Base-by-base conservation (phyloP, 2,329 filamentous ascomycete genomes). In the Penicillium brasilianum region DNA sequence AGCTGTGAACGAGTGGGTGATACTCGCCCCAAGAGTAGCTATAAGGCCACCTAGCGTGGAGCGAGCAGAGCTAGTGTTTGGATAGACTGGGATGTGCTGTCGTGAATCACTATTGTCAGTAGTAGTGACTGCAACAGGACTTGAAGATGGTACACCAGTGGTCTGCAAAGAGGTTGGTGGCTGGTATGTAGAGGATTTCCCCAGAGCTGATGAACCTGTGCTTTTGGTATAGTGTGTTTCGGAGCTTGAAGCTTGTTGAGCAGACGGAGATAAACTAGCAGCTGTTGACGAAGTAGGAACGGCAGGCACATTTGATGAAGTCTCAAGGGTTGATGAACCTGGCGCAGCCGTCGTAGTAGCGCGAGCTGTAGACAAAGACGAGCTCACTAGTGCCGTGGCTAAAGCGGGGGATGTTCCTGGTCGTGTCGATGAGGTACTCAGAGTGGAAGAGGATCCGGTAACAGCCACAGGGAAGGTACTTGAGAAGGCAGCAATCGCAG, bases 31-130 rank as follows among this genome's bases (percentile, higher is more conserved):
- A n/a, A 56, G 53, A 18, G 53, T 56, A 22, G 18, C 43, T 11
- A 56, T 20, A 36, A 37, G 10, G 9, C 53, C 53, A n/a, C 43
- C 41, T 36, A 48, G 30, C 13, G 39, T 46, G 30, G 53, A 37
- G n/a, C 41, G 39, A 34, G 39, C 22, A 36, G 53, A 25, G 28
- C 30, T 41, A 48, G 53, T 58, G 20, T 32, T 46, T 13, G 53
- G 25, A 20, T 48, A 48, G 13, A 56, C 32, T 4, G 53, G 41
- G 10, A 48, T 25, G 13, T 48, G 41, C 16, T 32, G 32, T 5
- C 53, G 41, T 25, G 43, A 56, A n/a, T 46, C 37, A 25, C 28
- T 48, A n/a, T 3, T 25, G 16, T 36, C 22, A 10, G 43, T 32
- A 13, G 41, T 10, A 16, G 53, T 22, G 8, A 30, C 28, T 25